These are phyloP conservation scores for Dactylellina leptospora DNA, from an alignment of 2,329 filamentous ascomycete genomes.

Conservation along the genomic window DNA sequence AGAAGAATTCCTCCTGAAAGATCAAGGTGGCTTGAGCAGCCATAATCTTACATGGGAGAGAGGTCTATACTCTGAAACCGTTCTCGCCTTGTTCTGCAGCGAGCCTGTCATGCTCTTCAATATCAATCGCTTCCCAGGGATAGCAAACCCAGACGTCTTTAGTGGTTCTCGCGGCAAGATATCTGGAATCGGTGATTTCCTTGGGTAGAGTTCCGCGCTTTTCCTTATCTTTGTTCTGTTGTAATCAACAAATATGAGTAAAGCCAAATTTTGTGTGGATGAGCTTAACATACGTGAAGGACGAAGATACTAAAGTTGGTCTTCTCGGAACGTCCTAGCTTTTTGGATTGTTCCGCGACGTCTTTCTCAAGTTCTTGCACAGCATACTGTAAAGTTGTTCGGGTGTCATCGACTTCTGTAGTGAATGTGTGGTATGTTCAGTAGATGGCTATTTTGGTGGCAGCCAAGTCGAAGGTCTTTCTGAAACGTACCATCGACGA, in stretches of 20 bases:
- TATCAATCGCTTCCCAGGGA: slow-evolving; percentile 96
- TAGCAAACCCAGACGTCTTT: slow-evolving; percentile 99
- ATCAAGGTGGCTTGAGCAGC: too few species aligned
- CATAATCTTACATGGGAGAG: too few species aligned
- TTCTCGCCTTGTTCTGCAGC: slow-evolving; percentile 65
- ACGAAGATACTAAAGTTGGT: slow-evolving; percentile 96
- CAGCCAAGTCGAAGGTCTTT: too few species aligned
- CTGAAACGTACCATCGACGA: slow-evolving; percentile 72
- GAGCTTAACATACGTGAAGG: slow-evolving; percentile 78
- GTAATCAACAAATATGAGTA: too few species aligned
- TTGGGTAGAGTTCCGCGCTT: slow-evolving; percentile 89
- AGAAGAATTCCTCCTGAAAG: too few species aligned
- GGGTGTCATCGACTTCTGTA: slow-evolving; percentile 84
- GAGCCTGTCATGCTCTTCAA: slow-evolving; percentile 85
- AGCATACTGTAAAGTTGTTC: slow-evolving; percentile 92
- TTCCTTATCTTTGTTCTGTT: slow-evolving; percentile 90
- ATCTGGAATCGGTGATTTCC: slow-evolving; percentile 79
- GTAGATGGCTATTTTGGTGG: too few species aligned
- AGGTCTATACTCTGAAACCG: slow-evolving; percentile 3
- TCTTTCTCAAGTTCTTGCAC: slow-evolving; percentile 95
- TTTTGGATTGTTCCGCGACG: slow-evolving; percentile 79
- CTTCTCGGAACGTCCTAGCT: slow-evolving; percentile 71
- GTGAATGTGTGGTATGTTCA: too few species aligned
- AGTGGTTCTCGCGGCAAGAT: slow-evolving; percentile 85
- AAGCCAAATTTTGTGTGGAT: too few species aligned